Conservation (phyloP, 2,329 filamentous ascomycete species). For the Colletotrichum chlorophyti region DNA sequence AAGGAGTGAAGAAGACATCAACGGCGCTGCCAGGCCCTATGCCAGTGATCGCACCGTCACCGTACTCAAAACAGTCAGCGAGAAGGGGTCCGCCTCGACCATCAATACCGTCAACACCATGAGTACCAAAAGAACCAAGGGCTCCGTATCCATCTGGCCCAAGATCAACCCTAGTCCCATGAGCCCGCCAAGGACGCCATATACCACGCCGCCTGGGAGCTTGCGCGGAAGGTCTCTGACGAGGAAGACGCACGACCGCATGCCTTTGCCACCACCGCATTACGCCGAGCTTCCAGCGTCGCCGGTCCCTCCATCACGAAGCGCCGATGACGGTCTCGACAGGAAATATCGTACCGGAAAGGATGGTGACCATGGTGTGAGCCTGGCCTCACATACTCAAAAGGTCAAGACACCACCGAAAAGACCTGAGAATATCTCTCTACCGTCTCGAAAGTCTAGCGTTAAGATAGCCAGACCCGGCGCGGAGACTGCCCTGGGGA, state of each 20-base stretch:
- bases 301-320: constrained; percentile 12
- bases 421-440: constrained; percentile 18
- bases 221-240: constrained; percentile 2
- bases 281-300: constrained; percentile 25
- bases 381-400: not conserved
- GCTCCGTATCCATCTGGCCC: constrained; percentile 27
- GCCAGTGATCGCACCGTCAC: constrained; percentile 33
- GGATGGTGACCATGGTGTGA: not conserved
- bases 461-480: not conserved
- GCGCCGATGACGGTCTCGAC: constrained; percentile 6
- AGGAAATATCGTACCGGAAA: not conserved
- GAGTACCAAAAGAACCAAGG: constrained; percentile 17
- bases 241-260: not conserved
- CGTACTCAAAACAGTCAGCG: constrained; percentile 43
- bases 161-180: constrained; percentile 18
- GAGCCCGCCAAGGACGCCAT: constrained; percentile 27
- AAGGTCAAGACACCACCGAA: not conserved
- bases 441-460: constrained; percentile 6
- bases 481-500: not conserved
- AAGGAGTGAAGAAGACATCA: constrained; percentile 6
- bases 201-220: constrained; percentile 24
- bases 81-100: constrained; percentile 40
- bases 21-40: constrained; percentile 25
- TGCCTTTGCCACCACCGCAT: constrained; percentile 10
- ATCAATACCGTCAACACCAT: constrained; percentile 4